Evolutionary conservation across 2,329 filamentous ascomycete genomes (phyloP).

Genomic region (Verticillium dahliae): DNA sequence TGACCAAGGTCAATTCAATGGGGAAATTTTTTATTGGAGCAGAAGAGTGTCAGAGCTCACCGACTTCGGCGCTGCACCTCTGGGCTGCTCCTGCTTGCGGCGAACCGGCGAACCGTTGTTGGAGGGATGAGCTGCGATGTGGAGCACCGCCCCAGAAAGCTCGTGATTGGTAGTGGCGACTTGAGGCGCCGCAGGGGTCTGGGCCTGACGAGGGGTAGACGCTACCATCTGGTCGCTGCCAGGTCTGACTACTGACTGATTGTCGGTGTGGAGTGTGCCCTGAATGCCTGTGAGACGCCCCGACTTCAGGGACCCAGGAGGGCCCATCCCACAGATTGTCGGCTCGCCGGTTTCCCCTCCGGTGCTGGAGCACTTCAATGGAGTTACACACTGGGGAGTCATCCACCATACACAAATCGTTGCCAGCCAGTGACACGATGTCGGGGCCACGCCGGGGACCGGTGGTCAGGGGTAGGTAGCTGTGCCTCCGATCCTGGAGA

Average conservation of each 20-base stretch:
- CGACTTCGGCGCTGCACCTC: conserved; percentile 12
- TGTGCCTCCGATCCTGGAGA: background rate
- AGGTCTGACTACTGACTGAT: background rate
- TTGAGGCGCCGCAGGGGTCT: conserved; percentile 6
- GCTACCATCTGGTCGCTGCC: conserved; percentile 5
- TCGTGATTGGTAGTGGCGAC: conserved; percentile 10
- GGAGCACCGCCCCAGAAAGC: background rate
- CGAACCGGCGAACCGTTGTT: conserved; percentile 4
- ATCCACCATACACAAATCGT: background rate
- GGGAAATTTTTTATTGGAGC: conserved; percentile 15
- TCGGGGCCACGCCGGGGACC: background rate
- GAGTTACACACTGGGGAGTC: background rate
- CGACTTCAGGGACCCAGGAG: background rate
- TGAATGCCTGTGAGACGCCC: no score
- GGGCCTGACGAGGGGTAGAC: conserved; percentile 6
- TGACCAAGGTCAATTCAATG: conserved; percentile 11
- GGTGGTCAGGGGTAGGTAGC: background rate
- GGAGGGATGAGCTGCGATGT: conserved; percentile 8
- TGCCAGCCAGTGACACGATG: background rate
- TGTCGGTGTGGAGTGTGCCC: no score
- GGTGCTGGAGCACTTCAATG: background rate
- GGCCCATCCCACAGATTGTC: background rate
- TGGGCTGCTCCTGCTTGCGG: background rate
- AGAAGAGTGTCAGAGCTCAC: conserved; percentile 5
- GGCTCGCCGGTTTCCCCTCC: background rate